These are phyloP conservation scores for Fusarium sp. DNA, from an alignment of 2,329 filamentous ascomycete genomes.

Conservation along the genomic window DNA sequence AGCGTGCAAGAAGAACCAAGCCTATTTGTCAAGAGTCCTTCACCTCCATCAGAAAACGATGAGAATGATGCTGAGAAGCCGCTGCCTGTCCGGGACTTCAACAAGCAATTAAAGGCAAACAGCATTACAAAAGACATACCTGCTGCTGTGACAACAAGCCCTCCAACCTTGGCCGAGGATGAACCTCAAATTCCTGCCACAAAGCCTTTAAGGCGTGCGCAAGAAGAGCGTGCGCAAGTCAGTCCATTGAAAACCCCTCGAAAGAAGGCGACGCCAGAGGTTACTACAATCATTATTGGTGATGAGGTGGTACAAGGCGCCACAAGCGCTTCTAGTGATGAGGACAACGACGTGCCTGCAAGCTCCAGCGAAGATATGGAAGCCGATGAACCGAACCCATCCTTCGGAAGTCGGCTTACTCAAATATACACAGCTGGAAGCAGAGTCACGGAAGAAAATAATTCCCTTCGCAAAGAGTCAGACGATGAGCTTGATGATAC, in stretches of 20 bases:
- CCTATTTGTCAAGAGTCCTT: constrained; percentile 32
- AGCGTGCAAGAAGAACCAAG: constrained; percentile 23
- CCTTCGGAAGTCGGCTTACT: constrained; percentile 41
- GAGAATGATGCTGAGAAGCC: constrained; percentile 42
- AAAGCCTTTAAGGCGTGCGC: constrained; percentile 21
- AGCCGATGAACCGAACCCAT: constrained; percentile 23
- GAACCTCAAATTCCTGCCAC: constrained; percentile 43
- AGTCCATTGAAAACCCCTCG: constrained; percentile 16
- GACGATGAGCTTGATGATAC: constrained; percentile 25
- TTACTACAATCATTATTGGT: constrained; percentile 45
- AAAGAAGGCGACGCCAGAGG: constrained; percentile 16
- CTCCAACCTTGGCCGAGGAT: not conserved
- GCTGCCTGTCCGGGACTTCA: constrained; percentile 55
- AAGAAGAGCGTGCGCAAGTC: not conserved
- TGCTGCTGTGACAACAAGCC: not conserved
- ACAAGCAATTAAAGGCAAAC: constrained; percentile 52
- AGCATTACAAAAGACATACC: not conserved
- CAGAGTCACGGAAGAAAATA: not conserved
- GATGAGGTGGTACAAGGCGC: constrained; percentile 28
- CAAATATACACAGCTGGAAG: constrained; percentile 42
- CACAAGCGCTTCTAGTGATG: constrained; percentile 5
- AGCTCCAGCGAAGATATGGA: constrained; percentile 6
- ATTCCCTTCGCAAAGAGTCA: constrained; percentile 26
- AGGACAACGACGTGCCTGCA: not conserved
- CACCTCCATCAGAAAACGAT: constrained; percentile 33